Percentiles rank a stretch among this genome's conserved stretches.
Conservation (phyloP, 169 alveolate genomes). For the Eimeria tenella region DNA sequence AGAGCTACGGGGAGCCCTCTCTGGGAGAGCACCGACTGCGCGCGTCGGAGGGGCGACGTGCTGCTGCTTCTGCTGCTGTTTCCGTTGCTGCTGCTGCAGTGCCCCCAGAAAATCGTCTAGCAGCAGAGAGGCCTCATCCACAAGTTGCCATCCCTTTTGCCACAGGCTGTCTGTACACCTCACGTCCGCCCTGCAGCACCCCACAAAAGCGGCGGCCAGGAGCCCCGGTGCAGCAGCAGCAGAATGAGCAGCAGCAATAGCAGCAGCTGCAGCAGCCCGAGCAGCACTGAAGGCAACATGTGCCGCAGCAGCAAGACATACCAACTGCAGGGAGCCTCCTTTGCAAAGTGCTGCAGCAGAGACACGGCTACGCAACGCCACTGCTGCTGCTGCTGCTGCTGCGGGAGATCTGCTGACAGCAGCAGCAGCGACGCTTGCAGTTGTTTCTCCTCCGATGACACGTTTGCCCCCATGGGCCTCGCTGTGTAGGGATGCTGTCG, state of each 20-base stretch:
- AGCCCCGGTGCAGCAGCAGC: not conserved
- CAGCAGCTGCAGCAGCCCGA: not conserved
- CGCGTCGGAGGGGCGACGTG: not conserved
- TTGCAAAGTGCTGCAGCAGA: slow-evolving; percentile 14
- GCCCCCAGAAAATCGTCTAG: slow-evolving; percentile 1
- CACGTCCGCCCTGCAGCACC: slow-evolving; percentile 40
- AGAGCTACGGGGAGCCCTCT: not conserved
- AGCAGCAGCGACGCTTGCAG: slow-evolving; percentile 54
- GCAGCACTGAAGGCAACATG: slow-evolving; percentile 1
- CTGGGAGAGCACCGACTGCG: not conserved
- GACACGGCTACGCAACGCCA: slow-evolving; percentile 11
- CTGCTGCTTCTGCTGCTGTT: not conserved
- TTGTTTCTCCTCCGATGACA: slow-evolving; percentile 10
- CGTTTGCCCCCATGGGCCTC: slow-evolving; percentile 47
- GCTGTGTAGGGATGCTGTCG: not conserved
- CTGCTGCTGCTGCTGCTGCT: slow-evolving; percentile 6
- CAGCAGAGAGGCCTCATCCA: not conserved
- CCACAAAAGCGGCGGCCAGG: not conserved
- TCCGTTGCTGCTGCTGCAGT: slow-evolving; percentile 10
- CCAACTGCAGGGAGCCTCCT: slow-evolving; percentile 14
- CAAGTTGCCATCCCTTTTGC: not conserved
- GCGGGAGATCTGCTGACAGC: not conserved
- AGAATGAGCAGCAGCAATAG: not conserved
- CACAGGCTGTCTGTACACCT: slow-evolving; percentile 20
- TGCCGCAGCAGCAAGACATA: not conserved